Percentiles rank a stretch among this genome's conserved stretches.
phyloP scores from a whole-genome alignment of 345 rosid genomes.

The Viola odorata region DNA sequence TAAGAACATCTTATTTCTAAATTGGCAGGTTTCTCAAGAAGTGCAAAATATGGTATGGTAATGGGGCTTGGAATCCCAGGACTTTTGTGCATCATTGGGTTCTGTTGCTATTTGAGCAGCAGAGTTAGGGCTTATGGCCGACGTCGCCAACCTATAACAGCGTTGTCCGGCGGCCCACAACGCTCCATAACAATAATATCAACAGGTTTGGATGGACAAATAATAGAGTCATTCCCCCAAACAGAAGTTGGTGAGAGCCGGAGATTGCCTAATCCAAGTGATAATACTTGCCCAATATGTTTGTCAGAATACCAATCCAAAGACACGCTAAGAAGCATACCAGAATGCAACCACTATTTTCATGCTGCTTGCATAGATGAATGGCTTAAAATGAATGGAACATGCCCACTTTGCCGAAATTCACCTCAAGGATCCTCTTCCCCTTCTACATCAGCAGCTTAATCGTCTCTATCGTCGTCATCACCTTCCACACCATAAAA shows the following conservation, averaged over 20 bases:
- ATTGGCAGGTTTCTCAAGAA: slow-evolving; percentile 31
- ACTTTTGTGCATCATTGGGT: slow-evolving; percentile 35
- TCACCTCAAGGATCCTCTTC: slow-evolving; percentile 24
- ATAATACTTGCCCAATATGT: slow-evolving; percentile 50
- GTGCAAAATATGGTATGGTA: slow-evolving; percentile 39
- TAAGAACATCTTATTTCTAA: neutral
- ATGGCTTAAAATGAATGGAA: slow-evolving; percentile 50
- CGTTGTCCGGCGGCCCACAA: slow-evolving; percentile 2
- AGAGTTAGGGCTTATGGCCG: neutral
- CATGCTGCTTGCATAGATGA: slow-evolving; percentile 54
- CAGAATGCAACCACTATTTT: slow-evolving; percentile 56
- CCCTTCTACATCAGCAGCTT: neutral
- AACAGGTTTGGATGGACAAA: slow-evolving; percentile 34
- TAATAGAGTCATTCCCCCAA: slow-evolving; percentile 54
- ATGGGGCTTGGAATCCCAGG: slow-evolving; percentile 50
- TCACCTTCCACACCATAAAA: no score
- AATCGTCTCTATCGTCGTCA: neutral
- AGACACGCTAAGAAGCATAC: slow-evolving; percentile 49
- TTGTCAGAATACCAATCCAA: slow-evolving; percentile 46
- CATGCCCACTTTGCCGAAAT: slow-evolving; percentile 61
- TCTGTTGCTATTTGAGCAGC: slow-evolving; percentile 21
- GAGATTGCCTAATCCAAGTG: slow-evolving; percentile 36
- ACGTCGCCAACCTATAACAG: neutral
- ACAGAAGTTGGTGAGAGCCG: slow-evolving; percentile 48
- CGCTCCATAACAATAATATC: neutral